Conservation (phyloP, 306 rosid species). For the Amphicarpaea edgeworthii region DNA sequence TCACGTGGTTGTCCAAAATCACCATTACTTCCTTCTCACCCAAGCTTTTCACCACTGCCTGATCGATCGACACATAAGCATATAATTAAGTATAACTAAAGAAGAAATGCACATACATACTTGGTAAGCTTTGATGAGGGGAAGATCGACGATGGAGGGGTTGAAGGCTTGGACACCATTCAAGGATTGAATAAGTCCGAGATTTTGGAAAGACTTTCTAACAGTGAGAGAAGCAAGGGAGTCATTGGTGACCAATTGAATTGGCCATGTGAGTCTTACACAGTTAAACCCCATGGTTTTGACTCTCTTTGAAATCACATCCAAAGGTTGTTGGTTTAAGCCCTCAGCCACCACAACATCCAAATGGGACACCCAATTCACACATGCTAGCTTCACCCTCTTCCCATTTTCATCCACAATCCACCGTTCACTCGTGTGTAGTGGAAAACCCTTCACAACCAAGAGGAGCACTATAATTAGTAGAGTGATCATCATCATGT, state of each 20-base stretch:
- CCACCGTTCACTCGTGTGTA: slow-evolving; percentile 70
- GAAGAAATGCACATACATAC: no score
- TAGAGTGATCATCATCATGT: no score
- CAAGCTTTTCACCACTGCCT: slow-evolving; percentile 71
- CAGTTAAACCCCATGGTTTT: slow-evolving; percentile 73
- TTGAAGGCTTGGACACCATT: slow-evolving; percentile 65
- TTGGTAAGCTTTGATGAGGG: slow-evolving; percentile 72
- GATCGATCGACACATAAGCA: no score
- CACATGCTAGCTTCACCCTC: slow-evolving; percentile 81
- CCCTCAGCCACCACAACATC: slow-evolving; percentile 78
- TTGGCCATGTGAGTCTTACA: slow-evolving; percentile 87
- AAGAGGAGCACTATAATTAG: no score
- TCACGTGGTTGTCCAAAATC: slow-evolving; percentile 78
- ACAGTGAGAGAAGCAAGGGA: slow-evolving; percentile 69
- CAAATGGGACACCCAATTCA: slow-evolving; percentile 83
- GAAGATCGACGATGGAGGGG: slow-evolving; percentile 75
- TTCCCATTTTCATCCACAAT: slow-evolving; percentile 62
- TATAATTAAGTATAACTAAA: no score
- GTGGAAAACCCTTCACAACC: slow-evolving; percentile 42
- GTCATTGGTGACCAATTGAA: slow-evolving; percentile 57
- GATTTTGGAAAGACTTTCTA: slow-evolving; percentile 62
- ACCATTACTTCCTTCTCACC: slow-evolving; percentile 73
- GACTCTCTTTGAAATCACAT: slow-evolving; percentile 57
- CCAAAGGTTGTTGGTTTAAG: slow-evolving; percentile 70
- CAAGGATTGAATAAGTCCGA: slow-evolving; percentile 57